phyloP scores from a whole-genome alignment of 495 filamentous ascomycete species.

The Letharia columbiana region DNA sequence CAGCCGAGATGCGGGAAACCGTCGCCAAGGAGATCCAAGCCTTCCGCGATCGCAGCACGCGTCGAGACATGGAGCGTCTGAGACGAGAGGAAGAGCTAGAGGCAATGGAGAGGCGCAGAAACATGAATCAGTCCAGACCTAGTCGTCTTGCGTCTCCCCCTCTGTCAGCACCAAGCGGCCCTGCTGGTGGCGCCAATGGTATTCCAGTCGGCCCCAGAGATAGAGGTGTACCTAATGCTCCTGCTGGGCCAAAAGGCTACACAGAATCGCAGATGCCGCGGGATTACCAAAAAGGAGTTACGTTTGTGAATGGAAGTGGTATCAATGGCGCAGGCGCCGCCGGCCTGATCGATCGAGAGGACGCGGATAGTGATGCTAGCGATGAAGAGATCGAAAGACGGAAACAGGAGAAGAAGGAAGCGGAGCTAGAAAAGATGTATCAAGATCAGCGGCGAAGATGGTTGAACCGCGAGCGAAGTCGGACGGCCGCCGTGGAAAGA shows the following conservation, averaged over 20 bases:
- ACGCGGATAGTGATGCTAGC: slow-evolving; percentile 80
- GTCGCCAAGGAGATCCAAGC: slow-evolving; percentile 90
- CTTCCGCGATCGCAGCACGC: slow-evolving; percentile 83
- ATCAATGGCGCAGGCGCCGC: slow-evolving; percentile 49
- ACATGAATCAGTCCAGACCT: slow-evolving; percentile 49
- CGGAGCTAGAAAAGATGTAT: slow-evolving; percentile 72
- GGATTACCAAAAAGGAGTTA: slow-evolving; percentile 73
- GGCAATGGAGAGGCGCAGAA: slow-evolving; percentile 69
- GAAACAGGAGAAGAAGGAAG: slow-evolving; percentile 57
- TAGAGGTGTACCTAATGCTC: slow-evolving; percentile 61
- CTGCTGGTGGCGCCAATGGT: slow-evolving; percentile 65
- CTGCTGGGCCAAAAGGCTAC: slow-evolving; percentile 66
- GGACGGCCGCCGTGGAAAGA: slow-evolving; percentile 73
- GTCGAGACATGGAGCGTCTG: slow-evolving; percentile 79
- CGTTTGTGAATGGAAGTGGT: slow-evolving; percentile 77
- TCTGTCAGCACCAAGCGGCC: slow-evolving; percentile 57
- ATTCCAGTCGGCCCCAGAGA: slow-evolving; percentile 81
- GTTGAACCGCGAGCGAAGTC: slow-evolving; percentile 78
- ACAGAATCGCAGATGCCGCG: slow-evolving; percentile 62
- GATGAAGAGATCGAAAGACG: slow-evolving; percentile 79
- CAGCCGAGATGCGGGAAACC: slow-evolving; percentile 91
- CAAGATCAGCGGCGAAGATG: slow-evolving; percentile 81
- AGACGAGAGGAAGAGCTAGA: slow-evolving; percentile 87
- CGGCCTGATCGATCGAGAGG: slow-evolving; percentile 53
- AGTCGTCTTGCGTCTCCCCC: slow-evolving; percentile 66